Conservation (phyloP, 2,329 filamentous ascomycete genomes). For the Penicillium fuscoglaucum region DNA sequence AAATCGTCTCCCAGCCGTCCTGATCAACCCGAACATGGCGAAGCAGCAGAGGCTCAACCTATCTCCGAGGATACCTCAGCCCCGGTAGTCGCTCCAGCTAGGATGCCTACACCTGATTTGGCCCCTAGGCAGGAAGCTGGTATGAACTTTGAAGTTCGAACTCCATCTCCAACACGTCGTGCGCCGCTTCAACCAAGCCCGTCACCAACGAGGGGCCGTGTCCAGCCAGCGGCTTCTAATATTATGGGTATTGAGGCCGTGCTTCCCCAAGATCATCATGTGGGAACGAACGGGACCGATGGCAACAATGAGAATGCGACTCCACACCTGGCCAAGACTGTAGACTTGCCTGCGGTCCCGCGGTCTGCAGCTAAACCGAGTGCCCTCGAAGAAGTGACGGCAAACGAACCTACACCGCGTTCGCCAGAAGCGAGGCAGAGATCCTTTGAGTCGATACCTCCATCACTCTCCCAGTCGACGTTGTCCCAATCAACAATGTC, state of each 20-base stretch:
- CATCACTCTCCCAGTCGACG: constrained; percentile 10
- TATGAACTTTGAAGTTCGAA: constrained; percentile 17
- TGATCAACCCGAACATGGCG: neutral
- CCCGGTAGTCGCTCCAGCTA: neutral
- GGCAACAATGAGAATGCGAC: constrained; percentile 30
- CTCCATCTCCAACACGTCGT: constrained; percentile 20
- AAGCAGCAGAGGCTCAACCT: neutral
- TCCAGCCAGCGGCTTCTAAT: constrained; percentile 13
- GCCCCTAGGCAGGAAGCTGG: constrained; percentile 8
- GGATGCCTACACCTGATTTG: constrained; percentile 14
- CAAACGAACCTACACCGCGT: constrained; percentile 37
- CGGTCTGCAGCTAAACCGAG: constrained; percentile 28
- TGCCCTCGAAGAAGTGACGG: constrained; percentile 42
- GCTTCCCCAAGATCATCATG: constrained; percentile 12
- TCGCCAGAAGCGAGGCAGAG: constrained; percentile 17
- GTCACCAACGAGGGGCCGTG: constrained; percentile 21
- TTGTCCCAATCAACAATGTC: constrained; percentile 7
- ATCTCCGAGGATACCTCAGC: neutral
- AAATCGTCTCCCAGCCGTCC: constrained; percentile 3
- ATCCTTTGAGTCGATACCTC: constrained; percentile 15
- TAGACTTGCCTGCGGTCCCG: constrained; percentile 22
- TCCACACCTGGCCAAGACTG: constrained; percentile 14
- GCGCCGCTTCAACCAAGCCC: constrained; percentile 24
- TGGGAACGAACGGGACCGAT: neutral
- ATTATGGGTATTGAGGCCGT: constrained; percentile 4